Percentiles rank a stretch among this genome's conserved stretches.
phyloP scores from a whole-genome alignment of 164 flowering plant species.

The Tetracentron sinense region DNA sequence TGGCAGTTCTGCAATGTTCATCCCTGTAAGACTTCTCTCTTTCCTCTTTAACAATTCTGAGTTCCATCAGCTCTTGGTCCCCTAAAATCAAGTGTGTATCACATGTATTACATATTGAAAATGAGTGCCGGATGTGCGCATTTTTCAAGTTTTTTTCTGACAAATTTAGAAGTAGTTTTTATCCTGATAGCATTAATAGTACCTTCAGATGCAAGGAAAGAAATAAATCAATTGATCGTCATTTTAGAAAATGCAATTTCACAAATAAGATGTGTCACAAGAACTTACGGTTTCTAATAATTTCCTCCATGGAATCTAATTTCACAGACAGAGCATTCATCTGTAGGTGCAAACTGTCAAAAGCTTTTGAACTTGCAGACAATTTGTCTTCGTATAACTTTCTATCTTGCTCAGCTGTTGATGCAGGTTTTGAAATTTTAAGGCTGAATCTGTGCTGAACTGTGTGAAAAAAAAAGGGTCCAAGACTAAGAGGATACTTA shows the following conservation, averaged over 20 bases:
- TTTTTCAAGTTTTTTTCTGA: neutral
- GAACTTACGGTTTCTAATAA: constrained; percentile 50
- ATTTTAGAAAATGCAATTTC: neutral
- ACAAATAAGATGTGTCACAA: neutral
- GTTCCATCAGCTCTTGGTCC: constrained; percentile 56
- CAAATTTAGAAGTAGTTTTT: neutral
- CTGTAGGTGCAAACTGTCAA: constrained; percentile 60
- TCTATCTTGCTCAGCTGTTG: constrained; percentile 84
- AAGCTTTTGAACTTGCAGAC: constrained; percentile 40
- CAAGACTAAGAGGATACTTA: constrained; percentile 20
- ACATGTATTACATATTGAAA: neutral
- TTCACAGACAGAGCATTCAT: constrained; percentile 53
- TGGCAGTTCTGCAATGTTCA: constrained; percentile 38
- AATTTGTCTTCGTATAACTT: constrained; percentile 58
- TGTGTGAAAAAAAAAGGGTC: neutral
- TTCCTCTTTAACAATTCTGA: constrained; percentile 52
- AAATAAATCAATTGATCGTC: neutral
- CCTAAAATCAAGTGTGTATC: constrained; percentile 31
- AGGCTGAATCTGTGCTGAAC: constrained; percentile 2
- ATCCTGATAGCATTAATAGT: neutral
- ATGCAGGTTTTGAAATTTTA: constrained; percentile 13
- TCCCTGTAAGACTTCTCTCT: constrained; percentile 37
- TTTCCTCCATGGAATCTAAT: constrained; percentile 56
- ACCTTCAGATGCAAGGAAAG: neutral
- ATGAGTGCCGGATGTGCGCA: neutral